Conservation (phyloP, 495 filamentous ascomycete species). For the Xylaria scruposa region DNA sequence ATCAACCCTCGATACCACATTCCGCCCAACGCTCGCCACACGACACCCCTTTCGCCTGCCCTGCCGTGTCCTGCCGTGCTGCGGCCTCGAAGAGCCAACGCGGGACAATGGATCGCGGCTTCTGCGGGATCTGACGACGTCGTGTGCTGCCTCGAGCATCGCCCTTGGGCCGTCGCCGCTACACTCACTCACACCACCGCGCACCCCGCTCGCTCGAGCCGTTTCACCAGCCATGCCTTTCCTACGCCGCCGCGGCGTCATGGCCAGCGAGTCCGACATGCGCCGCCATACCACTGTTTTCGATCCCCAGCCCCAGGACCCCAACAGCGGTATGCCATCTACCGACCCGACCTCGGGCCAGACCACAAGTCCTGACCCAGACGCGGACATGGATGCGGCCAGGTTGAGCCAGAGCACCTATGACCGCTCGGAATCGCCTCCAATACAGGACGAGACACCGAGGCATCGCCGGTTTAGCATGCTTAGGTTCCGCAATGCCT, state of each 20-base stretch:
- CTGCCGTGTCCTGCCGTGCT: slow-evolving; percentile 12
- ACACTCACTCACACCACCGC: slow-evolving; percentile 5
- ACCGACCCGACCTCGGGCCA: slow-evolving; percentile 32
- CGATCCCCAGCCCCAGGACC: slow-evolving; percentile 34
- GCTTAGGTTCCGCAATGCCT: slow-evolving; percentile 89
- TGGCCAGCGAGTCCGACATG: slow-evolving; percentile 58
- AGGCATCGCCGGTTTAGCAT: slow-evolving; percentile 82
- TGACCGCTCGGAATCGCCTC: slow-evolving; percentile 45
- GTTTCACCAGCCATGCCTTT: slow-evolving; percentile 50
- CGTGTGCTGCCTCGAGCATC: slow-evolving; percentile 29
- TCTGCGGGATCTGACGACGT: slow-evolving; percentile 37
- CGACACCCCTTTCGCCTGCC: slow-evolving; percentile 11
- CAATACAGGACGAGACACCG: slow-evolving; percentile 54
- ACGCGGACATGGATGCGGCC: slow-evolving; percentile 31
- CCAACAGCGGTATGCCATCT: slow-evolving; percentile 17
- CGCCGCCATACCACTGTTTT: slow-evolving; percentile 52
- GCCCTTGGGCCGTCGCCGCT: slow-evolving; percentile 21
- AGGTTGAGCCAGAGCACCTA: slow-evolving; percentile 42
- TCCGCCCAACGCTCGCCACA: slow-evolving; percentile 1
- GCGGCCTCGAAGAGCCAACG: slow-evolving; percentile 27
- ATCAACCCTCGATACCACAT: neutral
- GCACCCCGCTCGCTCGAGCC: slow-evolving; percentile 19
- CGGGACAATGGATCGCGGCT: slow-evolving; percentile 37
- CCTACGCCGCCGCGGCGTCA: slow-evolving; percentile 57
- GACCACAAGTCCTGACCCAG: slow-evolving; percentile 28